These are phyloP conservation scores for Umbelopsis isabellina DNA, from an alignment of 192 early-diverging fungal species.

Conservation along the genomic window DNA sequence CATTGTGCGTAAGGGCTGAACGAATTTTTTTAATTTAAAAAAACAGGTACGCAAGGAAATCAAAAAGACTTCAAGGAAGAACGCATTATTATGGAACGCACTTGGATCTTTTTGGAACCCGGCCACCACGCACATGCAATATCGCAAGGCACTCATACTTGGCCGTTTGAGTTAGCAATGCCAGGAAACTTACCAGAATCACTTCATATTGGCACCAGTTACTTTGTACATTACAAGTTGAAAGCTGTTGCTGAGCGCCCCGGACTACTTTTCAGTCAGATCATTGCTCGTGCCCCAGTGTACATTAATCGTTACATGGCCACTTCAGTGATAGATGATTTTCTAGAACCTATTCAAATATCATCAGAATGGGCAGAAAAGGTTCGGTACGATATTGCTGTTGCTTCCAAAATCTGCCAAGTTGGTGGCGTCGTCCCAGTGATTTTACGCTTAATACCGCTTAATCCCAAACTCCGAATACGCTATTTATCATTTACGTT, in stretches of 20 bases:
- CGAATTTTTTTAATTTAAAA: neutral
- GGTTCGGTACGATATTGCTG: conserved; percentile 56
- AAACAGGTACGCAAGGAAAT: conserved; percentile 3
- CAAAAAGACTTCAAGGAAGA: conserved; percentile 34
- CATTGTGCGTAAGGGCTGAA: neutral
- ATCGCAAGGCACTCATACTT: conserved; percentile 41
- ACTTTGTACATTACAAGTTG: conserved; percentile 52
- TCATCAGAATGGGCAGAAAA: conserved; percentile 56
- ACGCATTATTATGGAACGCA: conserved; percentile 47
- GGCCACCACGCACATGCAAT: conserved; percentile 37
- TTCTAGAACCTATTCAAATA: conserved; percentile 47
- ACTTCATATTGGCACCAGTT: conserved; percentile 40
- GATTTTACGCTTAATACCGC: conserved; percentile 46
- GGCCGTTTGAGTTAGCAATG: conserved; percentile 54
- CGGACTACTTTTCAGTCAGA: conserved; percentile 48
- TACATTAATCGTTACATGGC: conserved; percentile 5
- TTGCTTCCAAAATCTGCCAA: conserved; percentile 52
- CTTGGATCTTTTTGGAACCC: conserved; percentile 54
- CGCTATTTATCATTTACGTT: conserved; percentile 45
- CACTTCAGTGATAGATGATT: conserved; percentile 30
- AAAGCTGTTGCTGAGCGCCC: conserved; percentile 53
- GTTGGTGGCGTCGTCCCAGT: conserved; percentile 55
- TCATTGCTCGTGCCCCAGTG: conserved; percentile 9
- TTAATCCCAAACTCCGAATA: conserved; percentile 46
- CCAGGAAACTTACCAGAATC: conserved; percentile 63